Conservation (phyloP, 257 asterid species). For the Leonotis leonurus region DNA sequence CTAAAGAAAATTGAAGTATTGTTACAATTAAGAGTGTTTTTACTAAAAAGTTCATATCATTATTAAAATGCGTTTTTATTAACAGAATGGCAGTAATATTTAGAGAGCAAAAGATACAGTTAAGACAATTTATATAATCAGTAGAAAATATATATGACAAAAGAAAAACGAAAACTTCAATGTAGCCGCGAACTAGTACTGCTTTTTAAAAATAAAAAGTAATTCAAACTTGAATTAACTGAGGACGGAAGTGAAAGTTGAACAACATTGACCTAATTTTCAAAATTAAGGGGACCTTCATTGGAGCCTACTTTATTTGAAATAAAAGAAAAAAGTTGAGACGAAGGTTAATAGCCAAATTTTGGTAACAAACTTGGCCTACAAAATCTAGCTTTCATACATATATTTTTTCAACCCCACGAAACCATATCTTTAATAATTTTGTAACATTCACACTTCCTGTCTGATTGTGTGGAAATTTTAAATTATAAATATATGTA, state of each 20-base stretch:
- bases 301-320: background rate
- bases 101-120: background rate
- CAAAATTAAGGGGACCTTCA: background rate
- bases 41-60: too few relatives aligned
- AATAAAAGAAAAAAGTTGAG: background rate
- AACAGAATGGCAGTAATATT: too few relatives aligned
- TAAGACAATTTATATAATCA: background rate
- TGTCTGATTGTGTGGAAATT: slow-evolving; percentile 16
- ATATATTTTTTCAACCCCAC: slow-evolving; percentile 15
- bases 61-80: too few relatives aligned
- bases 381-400: slow-evolving; percentile 27
- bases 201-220: too few relatives aligned
- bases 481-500: background rate
- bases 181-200: too few relatives aligned
- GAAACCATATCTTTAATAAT: background rate
- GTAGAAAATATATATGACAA: background rate
- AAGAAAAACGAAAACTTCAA: background rate
- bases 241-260: background rate
- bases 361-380: slow-evolving; percentile 17
- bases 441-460: background rate
- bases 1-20: background rate
- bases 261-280: slow-evolving; percentile 8
- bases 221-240: background rate
- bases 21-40: too few relatives aligned
- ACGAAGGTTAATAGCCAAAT: slow-evolving; percentile 8